Percentiles rank a stretch among this genome's conserved stretches.
phyloP scores from a whole-genome alignment of 1,139 yeast genomes.

The Nakaseomyces uthaithaninus region DNA sequence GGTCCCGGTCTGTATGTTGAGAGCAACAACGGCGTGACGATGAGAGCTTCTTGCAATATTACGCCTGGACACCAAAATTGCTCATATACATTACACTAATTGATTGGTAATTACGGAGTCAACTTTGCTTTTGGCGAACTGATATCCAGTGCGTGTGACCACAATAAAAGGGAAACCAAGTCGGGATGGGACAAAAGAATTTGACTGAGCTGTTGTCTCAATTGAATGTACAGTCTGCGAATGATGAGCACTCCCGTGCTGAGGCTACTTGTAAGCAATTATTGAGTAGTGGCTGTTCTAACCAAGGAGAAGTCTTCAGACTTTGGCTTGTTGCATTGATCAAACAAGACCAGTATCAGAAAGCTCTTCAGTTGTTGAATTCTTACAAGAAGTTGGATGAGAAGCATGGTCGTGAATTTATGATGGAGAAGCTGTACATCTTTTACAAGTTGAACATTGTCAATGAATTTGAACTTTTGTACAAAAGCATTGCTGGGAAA shows the following conservation, averaged over 20 bases:
- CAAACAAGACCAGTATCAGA: constrained; percentile 58
- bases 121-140: no score
- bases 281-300: constrained; percentile 35
- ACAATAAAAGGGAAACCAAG: background rate
- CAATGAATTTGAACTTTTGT: constrained; percentile 37
- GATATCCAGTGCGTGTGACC: no score
- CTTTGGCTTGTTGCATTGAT: constrained; percentile 63
- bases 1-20: no score
- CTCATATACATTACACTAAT: no score
- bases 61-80: no score
- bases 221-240: constrained; percentile 39
- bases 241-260: constrained; percentile 43
- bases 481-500: background rate
- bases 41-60: no score
- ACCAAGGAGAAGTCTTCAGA: constrained; percentile 39
- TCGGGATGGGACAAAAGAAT: constrained; percentile 26
- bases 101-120: no score
- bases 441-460: constrained; percentile 56
- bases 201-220: constrained; percentile 40
- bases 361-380: constrained; percentile 44
- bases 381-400: constrained; percentile 36
- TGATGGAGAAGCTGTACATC: constrained; percentile 59
- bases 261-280: constrained; percentile 38
- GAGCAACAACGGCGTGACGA: no score
- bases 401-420: constrained; percentile 31